Percentiles rank a stretch among this genome's conserved stretches.
Evolutionary conservation across 805 yeast species (phyloP).

Genomic region (Ascoidea asiatica): DNA sequence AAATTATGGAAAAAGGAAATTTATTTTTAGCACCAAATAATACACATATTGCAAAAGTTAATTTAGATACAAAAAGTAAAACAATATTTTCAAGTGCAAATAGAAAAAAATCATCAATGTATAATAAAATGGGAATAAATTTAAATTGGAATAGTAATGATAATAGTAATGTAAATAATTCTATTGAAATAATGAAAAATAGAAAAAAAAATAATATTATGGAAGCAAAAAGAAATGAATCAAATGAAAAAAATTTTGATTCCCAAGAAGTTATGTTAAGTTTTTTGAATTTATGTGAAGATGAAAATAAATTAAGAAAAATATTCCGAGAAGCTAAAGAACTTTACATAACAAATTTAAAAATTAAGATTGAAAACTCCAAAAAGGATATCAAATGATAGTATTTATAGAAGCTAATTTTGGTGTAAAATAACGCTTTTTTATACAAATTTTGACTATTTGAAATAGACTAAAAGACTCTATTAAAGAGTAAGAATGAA

Average conservation of each 20-base stretch:
- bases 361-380: no score
- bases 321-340: conserved; percentile 51
- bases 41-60: conserved; percentile 63
- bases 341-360: no score
- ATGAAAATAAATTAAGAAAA: conserved; percentile 30
- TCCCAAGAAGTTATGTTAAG: conserved; percentile 64
- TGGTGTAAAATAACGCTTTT: no score
- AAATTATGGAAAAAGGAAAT: conserved; percentile 65
- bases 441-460: no score
- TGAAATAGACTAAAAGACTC: no score
- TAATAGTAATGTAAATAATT: not conserved
- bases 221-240: not conserved
- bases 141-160: not conserved
- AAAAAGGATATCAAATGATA: no score
- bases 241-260: conserved; percentile 26
- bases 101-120: not conserved
- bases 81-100: not conserved
- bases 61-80: conserved; percentile 25
- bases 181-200: not conserved
- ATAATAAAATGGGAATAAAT: no score
- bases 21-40: conserved; percentile 80
- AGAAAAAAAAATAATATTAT: not conserved
- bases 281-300: conserved; percentile 49
- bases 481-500: no score
- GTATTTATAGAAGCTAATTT: no score